A percentile compares a stretch with the other conserved stretches of the same genome.
phyloP scores from a whole-genome alignment of 768 basidiomycete species.

The Boletus barrowsii region DNA sequence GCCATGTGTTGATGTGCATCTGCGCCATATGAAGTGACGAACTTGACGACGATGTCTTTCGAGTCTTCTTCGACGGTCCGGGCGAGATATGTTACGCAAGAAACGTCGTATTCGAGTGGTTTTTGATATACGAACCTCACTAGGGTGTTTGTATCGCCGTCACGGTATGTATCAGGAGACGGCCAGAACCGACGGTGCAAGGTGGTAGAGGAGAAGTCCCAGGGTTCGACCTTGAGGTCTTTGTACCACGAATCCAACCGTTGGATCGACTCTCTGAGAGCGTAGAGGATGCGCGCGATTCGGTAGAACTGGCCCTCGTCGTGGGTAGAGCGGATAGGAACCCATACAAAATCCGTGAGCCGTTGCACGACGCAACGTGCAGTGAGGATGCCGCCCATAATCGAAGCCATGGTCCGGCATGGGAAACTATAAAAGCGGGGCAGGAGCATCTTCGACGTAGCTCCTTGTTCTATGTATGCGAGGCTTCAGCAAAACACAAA shows the following conservation, averaged over 20 bases:
- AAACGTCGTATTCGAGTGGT: conserved; percentile 15
- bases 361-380: conserved; percentile 28
- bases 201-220: background rate
- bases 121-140: conserved; percentile 20
- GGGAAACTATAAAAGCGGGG: conserved; percentile 27
- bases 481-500: background rate
- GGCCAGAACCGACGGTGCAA: conserved; percentile 21
- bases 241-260: conserved; percentile 23
- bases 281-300: conserved; percentile 22
- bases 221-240: background rate
- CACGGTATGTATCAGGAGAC: conserved; percentile 2
- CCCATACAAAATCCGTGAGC: conserved; percentile 34
- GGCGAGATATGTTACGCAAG: conserved; percentile 27
- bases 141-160: background rate
- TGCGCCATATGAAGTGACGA: conserved; percentile 33
- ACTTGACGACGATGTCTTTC: conserved; percentile 35
- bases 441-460: conserved; percentile 22
- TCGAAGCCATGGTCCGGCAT: conserved; percentile 25
- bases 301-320: conserved; percentile 14
- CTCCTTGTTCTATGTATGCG: background rate
- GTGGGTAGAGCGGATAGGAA: conserved; percentile 14
- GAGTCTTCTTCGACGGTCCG: background rate
- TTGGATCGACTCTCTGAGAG: conserved; percentile 14
- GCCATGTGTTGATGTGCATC: conserved; percentile 35
- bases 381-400: conserved; percentile 34